Evolutionary conservation across 208 protist species (phyloP), one percentile per base, ranked within the genome.

Genomic region (Phytomonas francai): DNA sequence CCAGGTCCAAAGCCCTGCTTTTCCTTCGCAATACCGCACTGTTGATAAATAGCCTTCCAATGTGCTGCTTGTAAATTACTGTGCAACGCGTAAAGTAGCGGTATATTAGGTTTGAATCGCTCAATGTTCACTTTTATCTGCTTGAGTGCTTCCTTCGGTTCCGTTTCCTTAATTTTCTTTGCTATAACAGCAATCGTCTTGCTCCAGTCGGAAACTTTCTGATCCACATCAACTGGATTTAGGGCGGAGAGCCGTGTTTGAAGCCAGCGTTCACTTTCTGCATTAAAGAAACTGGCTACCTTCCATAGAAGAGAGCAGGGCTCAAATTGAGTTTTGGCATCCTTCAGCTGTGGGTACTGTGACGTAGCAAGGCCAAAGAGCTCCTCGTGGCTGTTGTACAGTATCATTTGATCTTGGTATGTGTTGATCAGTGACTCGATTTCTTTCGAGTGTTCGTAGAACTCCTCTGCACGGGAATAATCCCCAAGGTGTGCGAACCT

Each of bases 11-110:
- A 85, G 45, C 81, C 83, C 64, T 95, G 87, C 74, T 92, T 91
- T 71, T 96, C 90, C 33, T 85, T 82, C 6, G 88, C 79, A 31
- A 94, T 74, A 51, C 94, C 94, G 63, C 93, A 91, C 30, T 74
- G 70, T 60, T 95, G 80, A 64, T 87, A 92, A 70, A 98, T 97
- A 62, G 85, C 72, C 25, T 86, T 80, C 97, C 96, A 98, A 77
- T 98, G 97, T n/a, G 78, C 82, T 12, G 91, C 87, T 70, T 97
- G 86, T 33, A 99, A 72, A 68, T 97, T 97, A 68, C 92, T 97
- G 63, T 93, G 88, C 45, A 99, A 78, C 3, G 91, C 87, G 65
- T 94, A 86, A 22, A 99, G 82, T 0, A 98, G 82, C 6, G 97
- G 97, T 57, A 99, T 82, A 76, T 95, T 86, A 3, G 80, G 83